These are phyloP conservation scores for Echinosphaeria canescens DNA, from an alignment of 2,329 filamentous ascomycete species.

Conservation along the genomic window DNA sequence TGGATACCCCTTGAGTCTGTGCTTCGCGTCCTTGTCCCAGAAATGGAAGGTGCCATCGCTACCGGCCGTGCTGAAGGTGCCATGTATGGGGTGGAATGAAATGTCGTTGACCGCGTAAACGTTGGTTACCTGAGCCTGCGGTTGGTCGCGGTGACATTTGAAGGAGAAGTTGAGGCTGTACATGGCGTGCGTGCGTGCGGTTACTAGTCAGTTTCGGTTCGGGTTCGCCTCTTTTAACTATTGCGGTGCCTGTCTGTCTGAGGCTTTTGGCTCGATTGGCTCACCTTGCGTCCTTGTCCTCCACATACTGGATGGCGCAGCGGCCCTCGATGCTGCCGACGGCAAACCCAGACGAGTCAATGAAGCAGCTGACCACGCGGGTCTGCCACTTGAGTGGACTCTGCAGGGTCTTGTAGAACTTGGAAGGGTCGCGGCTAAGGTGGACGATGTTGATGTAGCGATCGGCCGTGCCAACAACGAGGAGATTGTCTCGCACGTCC, in stretches of 20 bases:
- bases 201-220: not conserved
- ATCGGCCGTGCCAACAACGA: constrained; percentile 85
- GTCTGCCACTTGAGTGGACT: constrained; percentile 98
- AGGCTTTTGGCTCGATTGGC: no score
- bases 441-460: constrained; percentile 93
- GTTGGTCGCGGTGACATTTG: constrained; percentile 86
- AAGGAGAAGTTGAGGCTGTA: constrained; percentile 88
- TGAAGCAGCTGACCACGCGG: constrained; percentile 83
- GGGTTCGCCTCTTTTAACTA: no score
- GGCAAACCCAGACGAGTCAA: constrained; percentile 77
- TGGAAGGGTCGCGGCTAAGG: constrained; percentile 65
- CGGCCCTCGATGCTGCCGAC: constrained; percentile 93
- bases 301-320: constrained; percentile 95
- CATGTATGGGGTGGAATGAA: constrained; percentile 89
- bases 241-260: no score
- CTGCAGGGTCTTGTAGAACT: constrained; percentile 91
- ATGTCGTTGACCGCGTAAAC: constrained; percentile 95
- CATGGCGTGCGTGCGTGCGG: no score
- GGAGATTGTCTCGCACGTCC: constrained; percentile 71
- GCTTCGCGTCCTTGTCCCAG: constrained; percentile 87
- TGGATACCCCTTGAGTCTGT: constrained; percentile 75
- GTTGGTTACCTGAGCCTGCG: constrained; percentile 56
- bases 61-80: constrained; percentile 95
- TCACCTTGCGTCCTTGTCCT: constrained; percentile 73
- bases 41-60: constrained; percentile 94